Base-by-base conservation (phyloP, 768 basidiomycete genomes). In the Zangia roseola region DNA sequence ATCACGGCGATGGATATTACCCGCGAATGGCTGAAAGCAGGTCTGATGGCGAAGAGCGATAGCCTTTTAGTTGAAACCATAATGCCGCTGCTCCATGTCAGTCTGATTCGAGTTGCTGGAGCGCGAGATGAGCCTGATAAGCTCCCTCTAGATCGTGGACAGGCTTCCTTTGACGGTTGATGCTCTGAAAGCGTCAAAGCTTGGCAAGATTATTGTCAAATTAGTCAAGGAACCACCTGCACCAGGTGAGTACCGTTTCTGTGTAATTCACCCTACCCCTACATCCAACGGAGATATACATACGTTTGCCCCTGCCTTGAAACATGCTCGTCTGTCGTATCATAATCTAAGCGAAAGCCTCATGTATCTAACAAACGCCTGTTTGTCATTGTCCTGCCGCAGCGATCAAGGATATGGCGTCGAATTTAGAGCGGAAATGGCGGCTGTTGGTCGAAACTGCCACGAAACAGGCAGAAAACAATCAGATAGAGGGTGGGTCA, bases 321-420 rank as follows among this genome's bases (percentile, higher is more conserved):
- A 68, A 58, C 61, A 54, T 58, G 60, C 56, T 53, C 54, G 43
- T 61, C 55, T 68, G 45, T 60, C 58, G 63, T 68, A 62, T 61
- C 61, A 62, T 62, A 59, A 56, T 54, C 64, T 66, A 65, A 69
- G 55, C 47, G 55, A 55, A 63, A 61, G 56, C 54, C 38, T 59
- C 60, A 72, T 82, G 77, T 85, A 84, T 87, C 85, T 89, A 83
- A 89, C 86, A 63, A 69, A 62, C 49, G 60, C 67, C 70, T 64
- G 69, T 69, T 71, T 74, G 65, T 60, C 67, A 61, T 69, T 70
- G 69, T 64, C 58, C 60, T 55, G 56, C 56, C 56, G 68, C 77
- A 92, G 90, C 90, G 73, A 81, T 90, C 85, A 88, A 91, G 84
- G 90, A 92, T 74, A 89, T 92, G 87, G 90, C 90, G 60, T 81